Conservation (phyloP, 2,329 filamentous ascomycete genomes). For the Sclerotinia spermophila region DNA sequence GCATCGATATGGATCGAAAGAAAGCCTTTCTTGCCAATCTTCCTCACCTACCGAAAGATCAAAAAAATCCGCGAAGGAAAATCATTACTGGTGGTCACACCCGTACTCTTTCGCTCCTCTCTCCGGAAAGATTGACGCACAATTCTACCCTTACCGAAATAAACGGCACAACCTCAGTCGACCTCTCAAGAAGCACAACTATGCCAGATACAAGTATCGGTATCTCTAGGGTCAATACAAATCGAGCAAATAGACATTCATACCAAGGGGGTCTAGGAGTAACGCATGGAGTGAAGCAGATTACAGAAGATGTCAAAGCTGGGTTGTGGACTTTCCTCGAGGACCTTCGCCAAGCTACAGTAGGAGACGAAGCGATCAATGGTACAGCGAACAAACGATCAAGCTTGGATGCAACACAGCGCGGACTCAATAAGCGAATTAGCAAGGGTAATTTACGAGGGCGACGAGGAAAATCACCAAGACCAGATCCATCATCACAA, state of each 20-base stretch:
- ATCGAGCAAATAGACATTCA: conserved; percentile 33
- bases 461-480: conserved; percentile 27
- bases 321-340: conserved; percentile 94
- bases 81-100: conserved; percentile 66
- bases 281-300: conserved; percentile 35
- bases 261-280: conserved; percentile 34
- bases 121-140: conserved; percentile 45
- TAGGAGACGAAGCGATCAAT: conserved; percentile 83
- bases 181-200: conserved; percentile 28
- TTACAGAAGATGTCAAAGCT: conserved; percentile 73
- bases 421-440: conserved; percentile 36
- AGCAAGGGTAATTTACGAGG: conserved; percentile 37
- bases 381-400: conserved; percentile 39
- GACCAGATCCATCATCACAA: conserved; percentile 14
- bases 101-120: conserved; percentile 73
- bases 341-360: conserved; percentile 90
- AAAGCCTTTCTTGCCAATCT: conserved; percentile 59
- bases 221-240: conserved; percentile 29
- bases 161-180: conserved; percentile 36
- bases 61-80: conserved; percentile 48
- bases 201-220: conserved; percentile 36
- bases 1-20: conserved; percentile 66
- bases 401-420: conserved; percentile 38
- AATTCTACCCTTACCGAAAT: conserved; percentile 35
- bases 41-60: conserved; percentile 30